Evolutionary conservation across 108 stramenopile species (phyloP), one percentile per base, ranked within the genome.

Genomic region (Epithemia pelagica): DNA sequence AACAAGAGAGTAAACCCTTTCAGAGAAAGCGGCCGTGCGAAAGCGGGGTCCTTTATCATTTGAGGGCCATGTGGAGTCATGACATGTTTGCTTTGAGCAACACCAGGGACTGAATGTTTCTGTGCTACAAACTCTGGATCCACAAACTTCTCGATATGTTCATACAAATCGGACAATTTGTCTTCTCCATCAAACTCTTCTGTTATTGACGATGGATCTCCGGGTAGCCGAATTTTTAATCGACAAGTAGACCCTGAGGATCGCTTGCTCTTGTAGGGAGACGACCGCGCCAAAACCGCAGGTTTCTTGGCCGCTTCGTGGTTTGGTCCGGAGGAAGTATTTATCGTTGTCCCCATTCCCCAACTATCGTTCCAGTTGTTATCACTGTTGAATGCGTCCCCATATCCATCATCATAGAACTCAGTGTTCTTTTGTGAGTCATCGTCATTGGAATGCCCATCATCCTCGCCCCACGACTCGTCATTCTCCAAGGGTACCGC

Each of bases 1-100:
- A 52, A 52, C 10, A 64, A 33, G 7, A 64, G 24, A 20, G 64
- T 64, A 31, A 64, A 64, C 19, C 64, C 64, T 18, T n/a, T 22
- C 18, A 22, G 21, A n/a, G 64, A 64, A 46, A 64, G 51, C 33
- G 64, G 64, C 21, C 22, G 7, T 23, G 64, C 10, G 52, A 64
- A 64, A 22, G 64, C 51, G 37, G 37, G 37, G 5, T 52, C 64
- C 46, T 19, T 33, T n/a, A 64, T 22, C 56, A 57, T 26, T 57
- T 46, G 37, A 5, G 15, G 15, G 5, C 37, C 37, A 46, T 46
- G 15, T 10, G 37, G 37, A 46, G 37, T 46, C 37, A 46, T 46
- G 37, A 46, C 37, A 5, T 46, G 37, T 15, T 46, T 46, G 10
- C 37, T 46, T 46, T 46, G 37, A 5, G 37, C 37, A 10, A 46